Evolutionary conservation across 176 grass and related monocot genomes (phyloP), one percentile per base, ranked within the genome.

Genomic region (Carex littledalei): DNA sequence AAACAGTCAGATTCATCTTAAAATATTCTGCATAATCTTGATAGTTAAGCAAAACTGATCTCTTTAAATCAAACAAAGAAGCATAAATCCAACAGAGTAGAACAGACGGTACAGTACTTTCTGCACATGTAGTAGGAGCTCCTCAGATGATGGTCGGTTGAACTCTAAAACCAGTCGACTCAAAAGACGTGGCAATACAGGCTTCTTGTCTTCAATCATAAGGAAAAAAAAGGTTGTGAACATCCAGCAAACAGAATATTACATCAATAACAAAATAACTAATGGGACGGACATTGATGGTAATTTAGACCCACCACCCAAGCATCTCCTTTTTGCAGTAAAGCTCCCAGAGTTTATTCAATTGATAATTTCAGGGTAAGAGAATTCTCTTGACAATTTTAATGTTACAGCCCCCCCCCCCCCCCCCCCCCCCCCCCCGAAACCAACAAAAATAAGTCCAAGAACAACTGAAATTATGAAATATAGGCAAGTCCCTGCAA

Each of bases 151-250:
- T 86, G 93, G 95, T 31, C 88, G 86, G 84, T 89, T 87, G 80
- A 95, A 98, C 88, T 95, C 84, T 85, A 98, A 87, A 92, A 85
- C 80, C 65, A 94, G 82, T 10, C 74, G 91, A 88, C 84, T 86
- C 86, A 98, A 90, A 61, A 87, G 89, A 59, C 86, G 85, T 65
- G 95, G 91, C 85, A 98, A 87, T 78, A 85, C 63, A 50, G 93
- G 95, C 84, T 98, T 91, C 87, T 91, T 94, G 63, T 87, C 95
- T 98, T 79, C 76, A 89, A 6, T 34, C 75, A 85, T 60, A 29
- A 86, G 68, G 20, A 18, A 54, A 57, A 57, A 43, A 43, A 64
- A 86, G 56, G 5, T 22, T 20, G 7, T 29, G 3, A 32, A 31
- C 24, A 83, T 83, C 37, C 21, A 41, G 58, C 35, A 91, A 83